These are phyloP conservation scores for Barnettozyma sp. DNA, from an alignment of 805 yeast genomes.

Conservation along the genomic window DNA sequence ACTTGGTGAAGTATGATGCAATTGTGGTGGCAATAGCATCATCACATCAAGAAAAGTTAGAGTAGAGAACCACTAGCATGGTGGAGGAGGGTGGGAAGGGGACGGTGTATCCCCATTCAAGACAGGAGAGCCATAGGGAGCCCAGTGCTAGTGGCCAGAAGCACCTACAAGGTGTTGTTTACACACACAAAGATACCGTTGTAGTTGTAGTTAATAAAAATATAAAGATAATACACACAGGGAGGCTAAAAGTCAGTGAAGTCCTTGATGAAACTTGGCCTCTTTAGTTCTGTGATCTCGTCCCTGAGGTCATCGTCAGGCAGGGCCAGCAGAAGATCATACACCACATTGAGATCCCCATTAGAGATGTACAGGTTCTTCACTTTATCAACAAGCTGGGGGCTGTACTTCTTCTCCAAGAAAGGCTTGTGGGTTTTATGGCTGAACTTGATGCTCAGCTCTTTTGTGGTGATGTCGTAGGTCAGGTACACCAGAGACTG, in stretches of 20 bases:
- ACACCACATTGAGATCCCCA: constrained; percentile 9
- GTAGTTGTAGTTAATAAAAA: constrained; percentile 5
- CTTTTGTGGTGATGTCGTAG: constrained; percentile 20
- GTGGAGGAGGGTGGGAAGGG: no score
- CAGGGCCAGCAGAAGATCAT: constrained; percentile 4
- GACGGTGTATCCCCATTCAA: no score
- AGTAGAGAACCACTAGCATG: no score
- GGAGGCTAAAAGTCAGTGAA: constrained; percentile 11
- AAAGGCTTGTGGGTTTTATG: constrained; percentile 19
- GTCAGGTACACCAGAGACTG: constrained; percentile 21
- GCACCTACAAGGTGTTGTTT: neutral
- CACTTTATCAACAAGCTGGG: constrained; percentile 14
- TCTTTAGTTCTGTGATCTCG: constrained; percentile 17
- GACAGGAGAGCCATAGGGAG: no score
- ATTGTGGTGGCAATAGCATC: constrained; percentile 3
- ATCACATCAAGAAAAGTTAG: neutral
- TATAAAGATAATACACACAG: neutral
- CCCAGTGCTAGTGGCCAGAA: no score
- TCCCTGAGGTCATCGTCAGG: constrained; percentile 11
- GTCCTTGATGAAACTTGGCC: constrained; percentile 20
- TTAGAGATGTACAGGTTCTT: constrained; percentile 8
- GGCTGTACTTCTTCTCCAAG: constrained; percentile 19
- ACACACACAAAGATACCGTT: neutral
- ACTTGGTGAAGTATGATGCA: constrained; percentile 3
- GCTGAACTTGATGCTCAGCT: constrained; percentile 19